phyloP scores from a whole-genome alignment of 2,329 filamentous ascomycete species.

The Chaetomiaceae sp. region DNA sequence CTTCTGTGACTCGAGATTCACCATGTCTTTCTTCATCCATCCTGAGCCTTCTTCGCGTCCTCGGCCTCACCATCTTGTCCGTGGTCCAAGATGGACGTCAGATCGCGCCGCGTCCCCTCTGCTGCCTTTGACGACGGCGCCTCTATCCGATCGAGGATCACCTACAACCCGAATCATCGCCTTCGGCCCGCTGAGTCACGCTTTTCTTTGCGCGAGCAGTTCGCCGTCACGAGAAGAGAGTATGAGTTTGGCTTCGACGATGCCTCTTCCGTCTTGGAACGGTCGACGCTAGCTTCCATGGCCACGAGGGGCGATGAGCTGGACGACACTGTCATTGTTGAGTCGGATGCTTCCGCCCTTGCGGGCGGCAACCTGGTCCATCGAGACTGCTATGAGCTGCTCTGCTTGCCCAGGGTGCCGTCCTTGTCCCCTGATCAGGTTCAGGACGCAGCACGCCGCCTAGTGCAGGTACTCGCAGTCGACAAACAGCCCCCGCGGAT shows the following conservation, averaged over 20 bases:
- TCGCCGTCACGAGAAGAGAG: slow-evolving; percentile 43
- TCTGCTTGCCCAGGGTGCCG: slow-evolving; percentile 39
- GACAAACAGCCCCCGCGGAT: slow-evolving; percentile 39
- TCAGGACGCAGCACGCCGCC: slow-evolving; percentile 41
- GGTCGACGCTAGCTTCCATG: slow-evolving; percentile 26
- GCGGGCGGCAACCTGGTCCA: slow-evolving; percentile 12
- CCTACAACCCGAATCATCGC: slow-evolving; percentile 15
- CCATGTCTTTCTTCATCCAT: background rate
- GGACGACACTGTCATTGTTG: slow-evolving; percentile 22
- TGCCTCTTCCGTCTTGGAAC: slow-evolving; percentile 40
- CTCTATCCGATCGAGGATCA: slow-evolving; percentile 7
- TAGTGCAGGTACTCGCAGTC: slow-evolving; percentile 43
- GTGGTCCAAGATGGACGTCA: background rate
- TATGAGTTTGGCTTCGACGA: slow-evolving; percentile 47
- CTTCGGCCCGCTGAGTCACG: slow-evolving; percentile 25
- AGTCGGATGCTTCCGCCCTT: background rate
- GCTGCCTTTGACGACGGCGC: slow-evolving; percentile 4
- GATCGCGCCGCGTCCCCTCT: slow-evolving; percentile 7
- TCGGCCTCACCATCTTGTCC: background rate
- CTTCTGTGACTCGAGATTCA: background rate
- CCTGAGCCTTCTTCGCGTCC: background rate
- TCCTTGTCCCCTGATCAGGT: slow-evolving; percentile 35
- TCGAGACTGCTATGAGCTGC: slow-evolving; percentile 41
- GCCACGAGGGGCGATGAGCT: slow-evolving; percentile 24
- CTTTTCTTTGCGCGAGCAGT: slow-evolving; percentile 46